A percentile compares a stretch with the other conserved stretches of the same genome.
Evolutionary conservation across 257 asterid species (phyloP).

Genomic region (Echium plantagineum): DNA sequence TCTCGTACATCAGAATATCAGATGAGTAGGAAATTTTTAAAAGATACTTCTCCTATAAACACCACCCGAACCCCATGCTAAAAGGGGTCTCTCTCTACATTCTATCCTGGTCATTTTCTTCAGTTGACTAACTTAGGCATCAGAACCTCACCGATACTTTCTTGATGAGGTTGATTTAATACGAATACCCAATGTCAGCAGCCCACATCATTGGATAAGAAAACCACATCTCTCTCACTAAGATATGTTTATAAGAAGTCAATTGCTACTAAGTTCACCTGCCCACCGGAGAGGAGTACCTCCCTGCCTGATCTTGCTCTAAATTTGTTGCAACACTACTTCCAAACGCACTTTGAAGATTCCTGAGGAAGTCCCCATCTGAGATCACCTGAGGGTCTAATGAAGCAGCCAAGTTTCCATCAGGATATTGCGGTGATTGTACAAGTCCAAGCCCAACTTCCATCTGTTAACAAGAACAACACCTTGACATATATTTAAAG

Average conservation of each 20-base stretch:
- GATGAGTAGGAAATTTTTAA: no score
- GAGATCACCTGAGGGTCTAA: constrained; percentile 45
- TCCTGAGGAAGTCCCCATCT: constrained; percentile 45
- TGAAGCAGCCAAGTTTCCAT: constrained; percentile 37
- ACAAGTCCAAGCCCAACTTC: constrained; percentile 75
- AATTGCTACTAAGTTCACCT: constrained; percentile 54
- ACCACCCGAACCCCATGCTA: no score
- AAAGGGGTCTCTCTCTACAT: no score
- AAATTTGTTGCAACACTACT: constrained; percentile 24
- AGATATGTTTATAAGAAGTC: no score
- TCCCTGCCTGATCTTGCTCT: constrained; percentile 55
- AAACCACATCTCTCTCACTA: neutral
- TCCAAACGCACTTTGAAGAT: constrained; percentile 41
- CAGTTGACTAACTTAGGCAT: no score
- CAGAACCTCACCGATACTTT: no score
- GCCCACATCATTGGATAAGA: no score
- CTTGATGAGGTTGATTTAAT: no score
- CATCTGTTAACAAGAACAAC: constrained; percentile 34
- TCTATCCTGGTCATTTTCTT: no score
- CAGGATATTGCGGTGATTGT: constrained; percentile 55
- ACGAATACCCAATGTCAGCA: no score
- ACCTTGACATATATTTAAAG: constrained; percentile 3
- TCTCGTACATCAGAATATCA: no score
- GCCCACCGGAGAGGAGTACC: constrained; percentile 55
- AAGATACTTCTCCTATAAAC: no score